Percentiles rank a stretch among this genome's conserved stretches.
phyloP scores from a whole-genome alignment of 768 basidiomycete species.

The Amanita rimosa region DNA sequence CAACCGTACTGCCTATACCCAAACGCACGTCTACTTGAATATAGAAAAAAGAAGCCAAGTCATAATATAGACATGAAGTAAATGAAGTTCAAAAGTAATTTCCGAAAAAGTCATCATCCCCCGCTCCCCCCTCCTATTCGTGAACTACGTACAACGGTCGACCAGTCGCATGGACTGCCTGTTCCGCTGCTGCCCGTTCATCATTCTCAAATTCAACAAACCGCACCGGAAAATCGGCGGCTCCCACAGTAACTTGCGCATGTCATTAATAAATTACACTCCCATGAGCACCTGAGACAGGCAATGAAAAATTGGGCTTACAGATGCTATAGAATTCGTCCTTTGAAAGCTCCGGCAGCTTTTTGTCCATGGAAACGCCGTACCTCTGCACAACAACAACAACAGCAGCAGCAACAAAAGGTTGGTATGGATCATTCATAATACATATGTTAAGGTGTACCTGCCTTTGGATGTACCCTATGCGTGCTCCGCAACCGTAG shows the following conservation, averaged over 20 bases:
- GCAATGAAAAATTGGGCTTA: constrained; percentile 11
- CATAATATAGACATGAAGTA: no score
- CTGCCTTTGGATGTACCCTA: constrained; percentile 24
- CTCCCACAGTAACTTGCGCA: constrained; percentile 22
- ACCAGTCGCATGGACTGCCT: not conserved
- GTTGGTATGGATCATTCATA: not conserved
- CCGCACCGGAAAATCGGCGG: constrained; percentile 20
- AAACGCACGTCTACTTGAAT: constrained; percentile 3
- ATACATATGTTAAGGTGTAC: not conserved
- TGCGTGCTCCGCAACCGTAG: constrained; percentile 18
- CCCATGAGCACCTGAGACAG: not conserved
- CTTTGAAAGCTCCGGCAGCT: constrained; percentile 23
- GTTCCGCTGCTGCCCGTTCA: not conserved
- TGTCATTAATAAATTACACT: not conserved
- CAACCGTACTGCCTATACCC: constrained; percentile 24
- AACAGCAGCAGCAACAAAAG: no score
- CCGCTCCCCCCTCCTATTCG: no score
- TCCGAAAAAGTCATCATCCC: not conserved
- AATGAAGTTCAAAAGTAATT: no score
- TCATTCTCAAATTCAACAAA: constrained; percentile 24
- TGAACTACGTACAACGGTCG: not conserved
- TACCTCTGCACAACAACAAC: constrained; percentile 17
- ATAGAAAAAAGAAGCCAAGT: not conserved
- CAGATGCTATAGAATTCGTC: constrained; percentile 28
- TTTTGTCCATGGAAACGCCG: constrained; percentile 21